Conservation (phyloP, 2,329 filamentous ascomycete genomes). For the Decorospora gaudefroyi region DNA sequence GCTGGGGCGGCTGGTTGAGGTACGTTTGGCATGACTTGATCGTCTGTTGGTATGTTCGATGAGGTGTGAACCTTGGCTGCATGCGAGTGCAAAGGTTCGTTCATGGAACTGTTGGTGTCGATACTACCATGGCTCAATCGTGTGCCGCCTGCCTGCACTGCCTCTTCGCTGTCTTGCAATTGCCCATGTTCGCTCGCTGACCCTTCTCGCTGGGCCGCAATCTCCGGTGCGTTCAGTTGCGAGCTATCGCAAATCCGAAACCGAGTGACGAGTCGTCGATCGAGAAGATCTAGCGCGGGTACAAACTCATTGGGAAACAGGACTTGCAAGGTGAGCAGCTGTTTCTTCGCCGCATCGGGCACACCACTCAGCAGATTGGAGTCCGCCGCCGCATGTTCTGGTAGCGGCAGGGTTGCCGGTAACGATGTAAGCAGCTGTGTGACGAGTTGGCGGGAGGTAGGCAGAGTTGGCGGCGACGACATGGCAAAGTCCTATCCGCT, state of each 20-base stretch:
- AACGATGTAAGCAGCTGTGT: conserved; percentile 42
- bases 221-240: background rate
- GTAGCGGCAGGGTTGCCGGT: conserved; percentile 4
- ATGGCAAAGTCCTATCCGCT: conserved; percentile 12
- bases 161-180: background rate
- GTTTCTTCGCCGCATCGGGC: conserved; percentile 40
- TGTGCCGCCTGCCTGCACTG: background rate
- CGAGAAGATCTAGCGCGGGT: conserved; percentile 84
- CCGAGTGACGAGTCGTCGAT: conserved; percentile 71
- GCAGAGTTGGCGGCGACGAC: conserved; percentile 20
- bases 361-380: conserved; percentile 51
- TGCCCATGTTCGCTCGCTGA: background rate
- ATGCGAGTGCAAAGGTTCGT: too few relatives aligned
- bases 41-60: too few relatives aligned
- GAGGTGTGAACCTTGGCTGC: too few relatives aligned
- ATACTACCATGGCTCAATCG: too few relatives aligned
- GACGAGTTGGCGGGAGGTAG: conserved; percentile 39
- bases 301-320: conserved; percentile 81
- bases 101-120: too few relatives aligned
- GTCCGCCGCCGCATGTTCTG: conserved; percentile 27
- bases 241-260: conserved; percentile 31
- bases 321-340: conserved; percentile 81
- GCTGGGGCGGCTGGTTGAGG: background rate
- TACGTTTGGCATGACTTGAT: background rate
- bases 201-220: background rate